A percentile compares a stretch with the other conserved stretches of the same genome.
Conservation (phyloP, 345 rosid genomes). For the Heritiera fomes region DNA sequence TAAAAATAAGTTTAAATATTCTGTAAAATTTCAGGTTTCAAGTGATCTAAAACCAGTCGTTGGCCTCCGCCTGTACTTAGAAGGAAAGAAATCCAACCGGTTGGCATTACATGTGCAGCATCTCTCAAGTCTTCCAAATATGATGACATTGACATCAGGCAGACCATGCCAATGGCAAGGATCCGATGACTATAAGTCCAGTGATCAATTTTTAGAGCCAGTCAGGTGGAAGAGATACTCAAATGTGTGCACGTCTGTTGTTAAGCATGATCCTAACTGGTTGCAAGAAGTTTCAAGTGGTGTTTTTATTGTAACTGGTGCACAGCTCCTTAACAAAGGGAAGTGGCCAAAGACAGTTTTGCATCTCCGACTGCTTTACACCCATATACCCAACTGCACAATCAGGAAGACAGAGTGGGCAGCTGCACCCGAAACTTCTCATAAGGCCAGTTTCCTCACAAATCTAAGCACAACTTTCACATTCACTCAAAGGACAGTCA, state of each 20-base stretch:
- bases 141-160: constrained; percentile 39
- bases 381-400: constrained; percentile 51
- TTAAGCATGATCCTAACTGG: constrained; percentile 60
- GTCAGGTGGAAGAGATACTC: constrained; percentile 71
- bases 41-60: constrained; percentile 63
- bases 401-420: constrained; percentile 62
- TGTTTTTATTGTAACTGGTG: constrained; percentile 66
- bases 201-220: constrained; percentile 55
- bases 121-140: constrained; percentile 64
- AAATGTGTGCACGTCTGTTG: constrained; percentile 60
- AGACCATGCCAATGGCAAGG: constrained; percentile 58
- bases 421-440: constrained; percentile 45
- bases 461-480: constrained; percentile 71
- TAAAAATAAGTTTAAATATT: neutral
- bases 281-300: constrained; percentile 43
- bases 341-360: constrained; percentile 61
- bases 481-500: constrained; percentile 39
- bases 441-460: constrained; percentile 51
- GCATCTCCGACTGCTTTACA: constrained; percentile 64
- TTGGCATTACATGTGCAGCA: constrained; percentile 67
- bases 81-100: constrained; percentile 66
- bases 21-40: constrained; percentile 42
- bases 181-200: constrained; percentile 46
- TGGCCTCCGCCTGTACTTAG: constrained; percentile 64
- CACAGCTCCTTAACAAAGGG: constrained; percentile 63